These are phyloP conservation scores for Atkinsonella hypoxylon DNA, from an alignment of 2,329 filamentous ascomycete genomes.

Conservation along the genomic window DNA sequence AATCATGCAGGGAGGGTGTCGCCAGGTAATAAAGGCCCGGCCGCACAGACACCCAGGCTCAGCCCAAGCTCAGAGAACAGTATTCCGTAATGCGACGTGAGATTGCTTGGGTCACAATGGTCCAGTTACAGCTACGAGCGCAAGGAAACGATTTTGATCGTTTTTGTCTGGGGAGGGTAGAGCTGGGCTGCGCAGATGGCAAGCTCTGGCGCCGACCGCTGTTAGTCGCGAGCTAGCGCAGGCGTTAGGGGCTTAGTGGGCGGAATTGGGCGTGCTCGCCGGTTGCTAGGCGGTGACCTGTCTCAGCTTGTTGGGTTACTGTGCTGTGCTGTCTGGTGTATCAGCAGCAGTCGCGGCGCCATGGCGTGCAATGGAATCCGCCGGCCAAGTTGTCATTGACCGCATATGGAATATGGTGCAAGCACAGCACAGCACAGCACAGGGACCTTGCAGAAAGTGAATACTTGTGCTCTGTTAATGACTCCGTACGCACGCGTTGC, in stretches of 20 bases:
- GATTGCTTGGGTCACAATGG: neutral
- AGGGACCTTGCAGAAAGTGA: neutral
- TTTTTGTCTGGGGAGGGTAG: no score
- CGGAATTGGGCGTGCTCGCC: no score
- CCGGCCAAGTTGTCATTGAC: neutral
- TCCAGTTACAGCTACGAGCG: neutral
- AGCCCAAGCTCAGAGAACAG: neutral
- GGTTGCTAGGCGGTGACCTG: neutral
- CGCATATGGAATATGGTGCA: neutral
- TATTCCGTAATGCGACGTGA: neutral
- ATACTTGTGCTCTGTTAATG: no score
- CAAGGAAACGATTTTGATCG: neutral
- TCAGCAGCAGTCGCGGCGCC: no score
- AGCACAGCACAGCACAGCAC: neutral
- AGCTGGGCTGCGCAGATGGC: neutral
- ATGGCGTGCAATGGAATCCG: neutral
- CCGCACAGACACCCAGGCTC: neutral
- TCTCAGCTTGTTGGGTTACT: neutral
- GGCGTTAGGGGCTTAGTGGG: neutral
- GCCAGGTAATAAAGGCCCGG: conserved; percentile 2
- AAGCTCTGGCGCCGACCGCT: neutral
- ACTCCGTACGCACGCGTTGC: neutral
- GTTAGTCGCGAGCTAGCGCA: conserved; percentile 1
- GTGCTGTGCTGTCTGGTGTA: no score
- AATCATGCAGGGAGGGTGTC: neutral